Evolutionary conservation across 768 basidiomycete genomes (phyloP).

Genomic region (Dioszegia hungarica): DNA sequence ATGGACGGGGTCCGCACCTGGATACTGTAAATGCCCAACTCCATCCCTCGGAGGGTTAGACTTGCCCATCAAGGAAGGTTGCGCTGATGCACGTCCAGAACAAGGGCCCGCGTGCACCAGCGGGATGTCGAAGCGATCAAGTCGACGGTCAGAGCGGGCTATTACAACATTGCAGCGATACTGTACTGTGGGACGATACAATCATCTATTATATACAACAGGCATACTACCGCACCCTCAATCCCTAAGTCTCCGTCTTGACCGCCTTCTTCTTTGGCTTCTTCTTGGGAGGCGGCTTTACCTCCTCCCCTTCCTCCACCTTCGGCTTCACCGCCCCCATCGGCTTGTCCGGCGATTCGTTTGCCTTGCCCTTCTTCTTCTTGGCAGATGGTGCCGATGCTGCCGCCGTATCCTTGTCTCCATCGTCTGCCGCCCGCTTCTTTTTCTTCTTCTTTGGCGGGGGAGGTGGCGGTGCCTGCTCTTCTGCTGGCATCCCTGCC

Average conservation of each 20-base stretch:
- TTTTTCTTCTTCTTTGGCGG: constrained; percentile 25
- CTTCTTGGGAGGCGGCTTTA: constrained; percentile 21
- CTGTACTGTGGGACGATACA: too few species aligned
- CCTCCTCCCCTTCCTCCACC: constrained; percentile 8
- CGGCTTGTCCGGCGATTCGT: background rate
- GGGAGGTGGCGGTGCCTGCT: constrained; percentile 11
- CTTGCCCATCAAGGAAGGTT: too few species aligned
- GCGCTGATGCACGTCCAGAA: too few species aligned
- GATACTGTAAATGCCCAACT: too few species aligned
- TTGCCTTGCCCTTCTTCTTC: constrained; percentile 20
- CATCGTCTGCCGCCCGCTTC: constrained; percentile 13
- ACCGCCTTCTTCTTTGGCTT: constrained; percentile 6
- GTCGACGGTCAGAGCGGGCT: too few species aligned
- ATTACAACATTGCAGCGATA: too few species aligned
- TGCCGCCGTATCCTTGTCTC: background rate
- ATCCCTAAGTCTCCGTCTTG: background rate
- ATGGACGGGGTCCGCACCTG: too few species aligned
- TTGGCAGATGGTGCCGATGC: background rate
- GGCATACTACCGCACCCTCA: too few species aligned
- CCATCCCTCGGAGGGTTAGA: too few species aligned
- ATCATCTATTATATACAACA: too few species aligned
- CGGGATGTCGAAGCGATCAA: too few species aligned
- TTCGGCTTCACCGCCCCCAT: constrained; percentile 1
- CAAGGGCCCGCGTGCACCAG: too few species aligned
- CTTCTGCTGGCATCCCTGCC: constrained; percentile 24